These are phyloP conservation scores for Sanguinoderma infundibulare DNA, from an alignment of 1,284 basidiomycete genomes.

Conservation along the genomic window DNA sequence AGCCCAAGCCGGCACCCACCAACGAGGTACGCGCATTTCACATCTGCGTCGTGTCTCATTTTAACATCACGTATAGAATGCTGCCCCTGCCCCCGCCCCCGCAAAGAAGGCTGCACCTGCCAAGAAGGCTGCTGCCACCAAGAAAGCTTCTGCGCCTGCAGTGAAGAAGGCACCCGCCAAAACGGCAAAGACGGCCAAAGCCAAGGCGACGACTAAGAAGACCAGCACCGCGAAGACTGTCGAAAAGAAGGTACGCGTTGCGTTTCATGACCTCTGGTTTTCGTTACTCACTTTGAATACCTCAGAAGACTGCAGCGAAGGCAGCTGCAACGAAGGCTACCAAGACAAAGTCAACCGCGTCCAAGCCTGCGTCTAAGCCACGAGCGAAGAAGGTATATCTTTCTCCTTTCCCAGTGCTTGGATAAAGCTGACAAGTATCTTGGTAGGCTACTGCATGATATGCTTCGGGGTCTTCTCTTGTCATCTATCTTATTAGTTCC, in stretches of 20 bases:
- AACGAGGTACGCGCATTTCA: conserved; percentile 56
- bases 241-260: conserved; percentile 37
- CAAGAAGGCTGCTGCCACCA: conserved; percentile 24
- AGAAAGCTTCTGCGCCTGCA: conserved; percentile 31
- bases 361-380: conserved; percentile 39
- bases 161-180: conserved; percentile 33
- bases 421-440: neutral
- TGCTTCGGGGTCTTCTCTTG: neutral
- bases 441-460: conserved; percentile 21
- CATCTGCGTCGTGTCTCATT: neutral
- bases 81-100: conserved; percentile 14
- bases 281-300: conserved; percentile 15
- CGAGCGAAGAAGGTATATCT: conserved; percentile 31
- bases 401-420: neutral
- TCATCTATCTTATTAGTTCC: conserved; percentile 25
- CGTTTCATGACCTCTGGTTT: neutral
- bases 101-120: conserved; percentile 26
- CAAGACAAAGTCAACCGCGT: conserved; percentile 40
- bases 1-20: conserved; percentile 49
- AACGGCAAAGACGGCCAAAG: conserved; percentile 30
- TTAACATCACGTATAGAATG: conserved; percentile 11
- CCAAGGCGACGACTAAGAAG: conserved; percentile 34
- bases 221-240: conserved; percentile 36
- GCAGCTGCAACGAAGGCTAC: conserved; percentile 31
- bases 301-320: conserved; percentile 36